Base-by-base conservation (phyloP, 2,329 filamentous ascomycete species). In the Cytospora schulzeri region DNA sequence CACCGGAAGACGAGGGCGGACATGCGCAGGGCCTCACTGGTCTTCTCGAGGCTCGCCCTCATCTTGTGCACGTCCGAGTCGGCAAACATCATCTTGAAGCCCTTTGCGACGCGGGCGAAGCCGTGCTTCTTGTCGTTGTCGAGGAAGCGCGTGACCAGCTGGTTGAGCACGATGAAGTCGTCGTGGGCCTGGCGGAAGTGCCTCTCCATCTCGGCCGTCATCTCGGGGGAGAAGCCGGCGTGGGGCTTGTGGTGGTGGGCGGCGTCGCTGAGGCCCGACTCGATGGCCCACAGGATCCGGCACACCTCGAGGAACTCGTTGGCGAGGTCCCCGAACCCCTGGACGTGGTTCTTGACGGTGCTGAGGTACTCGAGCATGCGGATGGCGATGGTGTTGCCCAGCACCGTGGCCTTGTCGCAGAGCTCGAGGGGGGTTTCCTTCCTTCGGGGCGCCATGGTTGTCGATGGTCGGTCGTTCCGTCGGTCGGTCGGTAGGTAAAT, bases 231-330 rank as follows among this genome's bases (percentile, higher is more conserved):
- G 22, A 90, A 80, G 19, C 79, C 76, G 68, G 85, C 83, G 19
- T 78, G 76, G 24, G 79, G 80, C 50, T 80, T 79, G 33, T 79
- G 74, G 33, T 17, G n/a, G n/a, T 31, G 29, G 29, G 29, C 53
- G 53, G 79, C 82, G 69, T 87, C 83, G n/a, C 77, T 75, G 60
- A 95, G 79, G 6, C 88, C 88, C 26, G 85, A 83, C 74, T 90
- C 87, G 67, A 91, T 87, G n/a, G 85, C 84, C 80, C 87, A 89
- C 51, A 91, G 78, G 51, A 87, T 84, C 61, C 87, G 83, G 72
- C 85, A 88, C 6, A 86, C 85, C 63, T 90, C 87, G 64, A 91
- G 81, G 71, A 91, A 90, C 68, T 88, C 86, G 67, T 83, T 82
- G 12, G 88, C 87, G 24, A 91, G 80, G 29, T 80, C 76, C 65